phyloP scores from a whole-genome alignment of 345 rosid genomes.

The Sisymbrium irio region DNA sequence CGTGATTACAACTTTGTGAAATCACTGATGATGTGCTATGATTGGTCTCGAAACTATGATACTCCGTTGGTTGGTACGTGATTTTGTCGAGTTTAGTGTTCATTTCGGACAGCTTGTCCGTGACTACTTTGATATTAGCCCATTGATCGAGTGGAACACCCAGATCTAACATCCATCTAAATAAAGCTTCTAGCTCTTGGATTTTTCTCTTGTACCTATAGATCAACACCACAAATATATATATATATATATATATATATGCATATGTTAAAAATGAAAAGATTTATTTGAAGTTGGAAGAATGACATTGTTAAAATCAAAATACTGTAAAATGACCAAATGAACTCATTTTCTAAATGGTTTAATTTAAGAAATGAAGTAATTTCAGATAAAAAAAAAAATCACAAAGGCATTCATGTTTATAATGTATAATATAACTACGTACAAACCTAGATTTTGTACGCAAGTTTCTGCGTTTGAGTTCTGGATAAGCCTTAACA shows the following conservation, averaged over 20 bases:
- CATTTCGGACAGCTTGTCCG: slow-evolving; percentile 24
- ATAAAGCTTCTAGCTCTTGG: slow-evolving; percentile 24
- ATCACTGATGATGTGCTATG: not conserved
- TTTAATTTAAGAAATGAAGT: no score
- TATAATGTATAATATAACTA: not conserved
- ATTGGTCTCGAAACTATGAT: not conserved
- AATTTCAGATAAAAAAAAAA: not conserved
- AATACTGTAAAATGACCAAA: no score
- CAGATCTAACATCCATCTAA: slow-evolving; percentile 32
- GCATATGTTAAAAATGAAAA: no score
- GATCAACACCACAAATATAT: no score
- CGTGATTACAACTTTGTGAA: not conserved
- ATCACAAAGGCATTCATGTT: not conserved
- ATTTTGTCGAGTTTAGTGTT: slow-evolving; percentile 18
- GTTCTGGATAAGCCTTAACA: slow-evolving; percentile 12
- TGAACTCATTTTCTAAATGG: no score
- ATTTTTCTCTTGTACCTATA: slow-evolving; percentile 20
- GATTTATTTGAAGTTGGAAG: no score
- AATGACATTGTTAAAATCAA: no score
- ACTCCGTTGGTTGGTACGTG: slow-evolving; percentile 1
- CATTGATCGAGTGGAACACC: slow-evolving; percentile 24
- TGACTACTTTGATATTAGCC: slow-evolving; percentile 8
- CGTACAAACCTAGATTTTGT: no score
- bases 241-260: no score
- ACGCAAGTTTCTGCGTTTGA: slow-evolving; percentile 21